A percentile compares a stretch with the other conserved stretches of the same genome.
phyloP scores from a whole-genome alignment of 148 eudicot genomes.

The Cornus florida region DNA sequence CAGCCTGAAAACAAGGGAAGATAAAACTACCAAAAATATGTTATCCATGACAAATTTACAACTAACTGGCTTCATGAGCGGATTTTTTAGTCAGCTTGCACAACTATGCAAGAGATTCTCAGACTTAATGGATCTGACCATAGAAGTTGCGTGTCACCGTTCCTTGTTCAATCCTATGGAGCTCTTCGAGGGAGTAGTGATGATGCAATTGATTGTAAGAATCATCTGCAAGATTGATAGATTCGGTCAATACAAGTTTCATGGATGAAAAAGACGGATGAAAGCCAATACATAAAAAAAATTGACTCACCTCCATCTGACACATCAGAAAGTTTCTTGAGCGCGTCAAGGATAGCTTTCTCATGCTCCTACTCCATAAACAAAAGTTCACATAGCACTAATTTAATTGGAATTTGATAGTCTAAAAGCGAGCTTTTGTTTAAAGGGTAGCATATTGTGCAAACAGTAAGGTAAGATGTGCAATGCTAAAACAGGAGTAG shows the following conservation, averaged over 20 bases:
- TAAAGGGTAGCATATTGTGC: not conserved
- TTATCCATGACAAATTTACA: not conserved
- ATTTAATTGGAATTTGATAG: not conserved
- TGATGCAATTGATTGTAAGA: constrained; percentile 9
- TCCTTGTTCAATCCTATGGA: not conserved
- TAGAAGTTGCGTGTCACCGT: not conserved
- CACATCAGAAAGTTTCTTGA: constrained; percentile 16
- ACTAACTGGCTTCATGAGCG: not conserved
- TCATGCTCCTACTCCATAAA: constrained; percentile 13
- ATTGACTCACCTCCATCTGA: constrained; percentile 16
- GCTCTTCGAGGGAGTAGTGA: not conserved
- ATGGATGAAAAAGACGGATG: not conserved
- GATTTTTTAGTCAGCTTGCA: not conserved
- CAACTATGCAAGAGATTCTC: not conserved
- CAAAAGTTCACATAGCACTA: not conserved
- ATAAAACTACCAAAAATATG: not conserved
- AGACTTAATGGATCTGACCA: not conserved
- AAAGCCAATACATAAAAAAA: not conserved
- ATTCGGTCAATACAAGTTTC: not conserved
- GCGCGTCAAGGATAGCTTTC: constrained; percentile 16
- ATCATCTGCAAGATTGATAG: constrained; percentile 10
- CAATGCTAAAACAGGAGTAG: not conserved
- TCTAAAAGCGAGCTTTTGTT: not conserved
- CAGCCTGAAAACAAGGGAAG: constrained; percentile 1
- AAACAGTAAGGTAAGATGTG: not conserved